These are phyloP conservation scores for Dillenia turbinata DNA, from an alignment of 164 flowering plant species.

Conservation along the genomic window DNA sequence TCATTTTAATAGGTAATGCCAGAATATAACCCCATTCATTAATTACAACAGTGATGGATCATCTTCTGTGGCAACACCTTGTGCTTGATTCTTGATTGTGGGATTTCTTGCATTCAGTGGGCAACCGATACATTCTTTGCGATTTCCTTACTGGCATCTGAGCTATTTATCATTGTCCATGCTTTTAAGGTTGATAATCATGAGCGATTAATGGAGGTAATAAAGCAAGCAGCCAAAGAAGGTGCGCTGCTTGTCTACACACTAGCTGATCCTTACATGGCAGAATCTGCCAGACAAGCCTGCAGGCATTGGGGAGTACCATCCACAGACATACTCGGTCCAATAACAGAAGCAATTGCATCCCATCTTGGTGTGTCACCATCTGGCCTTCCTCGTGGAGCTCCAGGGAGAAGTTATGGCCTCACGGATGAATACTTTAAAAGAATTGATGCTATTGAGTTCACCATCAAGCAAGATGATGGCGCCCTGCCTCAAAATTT, in stretches of 20 bases:
- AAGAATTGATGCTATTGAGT: conserved; percentile 84
- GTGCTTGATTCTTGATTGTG: too few relatives aligned
- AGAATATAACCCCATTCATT: too few relatives aligned
- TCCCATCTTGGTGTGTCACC: conserved; percentile 81
- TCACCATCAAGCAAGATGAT: conserved; percentile 94
- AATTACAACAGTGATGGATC: too few relatives aligned
- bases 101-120: too few relatives aligned
- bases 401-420: conserved; percentile 48
- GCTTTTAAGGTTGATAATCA: conserved; percentile 59
- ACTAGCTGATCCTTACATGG: conserved; percentile 81
- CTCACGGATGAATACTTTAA: conserved; percentile 69
- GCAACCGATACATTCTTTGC: too few relatives aligned
- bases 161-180: background rate
- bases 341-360: conserved; percentile 77
- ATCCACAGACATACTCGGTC: conserved; percentile 67
- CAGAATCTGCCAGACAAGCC: conserved; percentile 68
- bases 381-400: conserved; percentile 91
- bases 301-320: conserved; percentile 75
- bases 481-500: conserved; percentile 79
- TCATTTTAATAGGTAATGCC: too few relatives aligned
- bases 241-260: conserved; percentile 83
- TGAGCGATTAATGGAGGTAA: conserved; percentile 62
- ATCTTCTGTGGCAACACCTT: too few relatives aligned
- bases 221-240: conserved; percentile 86
- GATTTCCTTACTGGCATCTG: too few relatives aligned